A percentile compares a stretch with the other conserved stretches of the same genome.
Conservation (phyloP, 1,284 basidiomycete species). For the Dichomitus squalens region DNA sequence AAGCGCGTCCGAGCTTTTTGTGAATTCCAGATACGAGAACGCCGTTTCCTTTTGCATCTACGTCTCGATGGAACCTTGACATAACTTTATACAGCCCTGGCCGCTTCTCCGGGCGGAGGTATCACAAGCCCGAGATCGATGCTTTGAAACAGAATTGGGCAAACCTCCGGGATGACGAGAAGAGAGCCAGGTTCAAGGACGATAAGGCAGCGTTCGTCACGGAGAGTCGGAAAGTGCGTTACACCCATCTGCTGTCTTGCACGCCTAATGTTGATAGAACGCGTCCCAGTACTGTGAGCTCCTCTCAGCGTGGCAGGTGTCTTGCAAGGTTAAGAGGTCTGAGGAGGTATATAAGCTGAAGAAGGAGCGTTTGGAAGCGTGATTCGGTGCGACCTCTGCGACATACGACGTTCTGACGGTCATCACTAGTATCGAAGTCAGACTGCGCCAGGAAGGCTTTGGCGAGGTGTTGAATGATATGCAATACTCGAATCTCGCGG, state of each 20-base stretch:
- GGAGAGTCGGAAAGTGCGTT: not conserved
- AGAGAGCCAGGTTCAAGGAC: not conserved
- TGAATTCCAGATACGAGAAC: not conserved
- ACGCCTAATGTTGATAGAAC: not conserved
- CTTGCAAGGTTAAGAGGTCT: not conserved
- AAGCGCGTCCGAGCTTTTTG: not conserved
- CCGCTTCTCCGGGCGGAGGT: no score
- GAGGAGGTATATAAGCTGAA: not conserved
- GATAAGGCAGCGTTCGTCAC: not conserved
- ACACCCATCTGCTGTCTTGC: no score
- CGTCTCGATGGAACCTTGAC: not conserved
- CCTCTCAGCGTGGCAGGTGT: not conserved
- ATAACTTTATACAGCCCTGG: not conserved
- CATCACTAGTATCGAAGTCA: not conserved
- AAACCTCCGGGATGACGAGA: not conserved
- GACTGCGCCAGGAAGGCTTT: constrained; percentile 5
- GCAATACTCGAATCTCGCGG: not conserved
- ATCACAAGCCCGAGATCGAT: constrained; percentile 1
- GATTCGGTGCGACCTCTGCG: not conserved
- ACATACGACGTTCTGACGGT: not conserved
- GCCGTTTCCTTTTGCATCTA: not conserved
- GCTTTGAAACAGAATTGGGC: not conserved
- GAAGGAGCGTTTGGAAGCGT: constrained; percentile 1
- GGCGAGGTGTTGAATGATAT: not conserved
- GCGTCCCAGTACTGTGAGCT: not conserved